Base-by-base conservation (phyloP, 306 rosid species). In the Crataegus laevigata region DNA sequence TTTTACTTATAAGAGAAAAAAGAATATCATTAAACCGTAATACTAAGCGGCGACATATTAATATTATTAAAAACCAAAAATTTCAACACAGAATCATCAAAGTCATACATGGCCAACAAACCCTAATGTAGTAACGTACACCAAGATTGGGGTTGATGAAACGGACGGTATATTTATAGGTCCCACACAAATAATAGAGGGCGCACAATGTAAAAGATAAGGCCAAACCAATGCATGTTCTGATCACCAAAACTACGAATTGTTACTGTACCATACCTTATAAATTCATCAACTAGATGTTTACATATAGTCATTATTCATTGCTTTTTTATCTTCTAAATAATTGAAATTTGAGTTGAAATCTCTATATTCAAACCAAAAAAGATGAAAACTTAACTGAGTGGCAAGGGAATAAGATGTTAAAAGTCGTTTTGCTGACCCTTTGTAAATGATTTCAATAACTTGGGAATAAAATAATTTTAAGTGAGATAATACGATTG, bases 11-110 rank as follows among this genome's bases (percentile, higher is more conserved):
- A 36, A 36, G 0, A 2, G n/a, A 1, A 36, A 7, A 1, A 36
- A 0, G 0, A 36, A 36, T 36, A 1, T 0, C 0, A 34, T 8
- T 34, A 34, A 0, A 34, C 5, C 9, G 9, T 36, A 36, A 36
- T 36, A 36, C 10, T 7, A 36, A 47, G 6, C n/a, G n/a, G n/a
- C n/a, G n/a, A n/a, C n/a, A 47, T 1, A 47, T 0, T 47, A 47
- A 4, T 14, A 42, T 11, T 42, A 1, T 4, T 47, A 15, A 15
- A 47, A 47, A 21, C 15, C 17, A 8, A 61, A 61, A 28, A 0
- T 28, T 29, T 6, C 36, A 26, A 61, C 66, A 61, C 38, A 61
- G 28, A 61, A 61, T 61, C 66, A 61, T 61, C 66, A 26, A 25
- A 15, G 66, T 61, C 66, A 6, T 28, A 28, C 6, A 43, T 30